Percentiles rank a stretch among this genome's conserved stretches.
Conservation (phyloP, 768 basidiomycete genomes). For the Amanita subjunquillea region DNA sequence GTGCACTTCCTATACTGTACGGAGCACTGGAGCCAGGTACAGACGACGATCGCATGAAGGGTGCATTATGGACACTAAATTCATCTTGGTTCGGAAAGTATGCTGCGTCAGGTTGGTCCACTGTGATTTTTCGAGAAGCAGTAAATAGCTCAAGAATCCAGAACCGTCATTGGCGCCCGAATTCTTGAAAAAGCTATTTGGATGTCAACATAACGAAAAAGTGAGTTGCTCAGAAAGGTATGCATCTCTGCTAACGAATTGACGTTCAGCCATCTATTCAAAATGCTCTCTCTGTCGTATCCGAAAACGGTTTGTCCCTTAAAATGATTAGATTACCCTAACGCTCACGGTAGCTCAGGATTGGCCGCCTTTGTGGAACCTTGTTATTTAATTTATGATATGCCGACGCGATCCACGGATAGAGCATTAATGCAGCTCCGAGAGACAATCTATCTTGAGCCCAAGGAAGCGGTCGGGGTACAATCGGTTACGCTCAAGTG, state of each 20-base stretch:
- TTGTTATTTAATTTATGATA: constrained; percentile 41
- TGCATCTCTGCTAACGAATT: background rate
- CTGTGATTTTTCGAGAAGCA: background rate
- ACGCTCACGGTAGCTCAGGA: constrained; percentile 25
- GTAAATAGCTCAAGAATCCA: constrained; percentile 12
- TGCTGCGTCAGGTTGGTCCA: constrained; percentile 32
- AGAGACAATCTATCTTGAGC: constrained; percentile 18
- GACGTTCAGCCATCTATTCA: constrained; percentile 62
- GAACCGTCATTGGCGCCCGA: constrained; percentile 56
- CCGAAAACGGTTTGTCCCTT: constrained; percentile 44
- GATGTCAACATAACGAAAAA: constrained; percentile 80
- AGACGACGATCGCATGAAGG: constrained; percentile 90
- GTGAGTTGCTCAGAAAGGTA: constrained; percentile 19
- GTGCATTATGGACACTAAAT: constrained; percentile 74
- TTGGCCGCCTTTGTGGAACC: constrained; percentile 55
- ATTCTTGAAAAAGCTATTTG: constrained; percentile 53
- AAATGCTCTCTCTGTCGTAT: constrained; percentile 52
- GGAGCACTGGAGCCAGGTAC: constrained; percentile 51
- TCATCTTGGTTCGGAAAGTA: constrained; percentile 52
- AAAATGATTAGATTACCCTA: background rate
- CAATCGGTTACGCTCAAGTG: constrained; percentile 27
- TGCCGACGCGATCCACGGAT: constrained; percentile 33
- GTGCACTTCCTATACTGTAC: constrained; percentile 51
- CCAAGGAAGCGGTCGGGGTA: constrained; percentile 19
- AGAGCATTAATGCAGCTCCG: constrained; percentile 27